Base-by-base conservation (phyloP, 257 asterid genomes). In the Fraxinus americana region DNA sequence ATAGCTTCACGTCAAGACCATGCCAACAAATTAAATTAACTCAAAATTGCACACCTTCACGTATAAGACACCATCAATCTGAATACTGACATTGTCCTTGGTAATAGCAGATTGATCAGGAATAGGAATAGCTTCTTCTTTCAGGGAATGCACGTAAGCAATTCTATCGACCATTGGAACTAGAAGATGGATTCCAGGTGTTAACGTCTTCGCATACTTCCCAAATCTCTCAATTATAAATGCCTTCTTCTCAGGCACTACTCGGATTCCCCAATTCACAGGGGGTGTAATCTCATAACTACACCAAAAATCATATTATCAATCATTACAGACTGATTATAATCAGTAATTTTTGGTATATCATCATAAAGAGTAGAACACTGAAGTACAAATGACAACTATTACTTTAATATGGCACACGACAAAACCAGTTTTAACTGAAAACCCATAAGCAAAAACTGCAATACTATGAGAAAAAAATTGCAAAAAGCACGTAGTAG, bases 201-300 rank as follows among this genome's bases (percentile, higher is more conserved):
- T 87, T 81, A 95, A 77, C 5, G 98, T 93, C 86, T 90, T 95
- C 7, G 25, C 85, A 67, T 91, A 95, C 79, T 75, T 95, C 16
- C 97, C 98, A 14, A 95, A 95, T 45, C 99, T 85, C 91, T 95
- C 99, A 9, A 95, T 45, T 30, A 95, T 96, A 45, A 8, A 91
- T 0, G 99, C 98, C 78, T 87, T 91, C 85, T 84, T 87, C 91
- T 93, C 98, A 1, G 99, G 99, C 76, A 93, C 98, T 67, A 95
- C 88, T 54, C 94, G 89, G 50, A 95, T 32, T 17, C 98, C 97
- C 97, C 96, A 95, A 86, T 93, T 95, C 36, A 85, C 38, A 0
- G 98, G 98, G 0, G 94, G 89, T 1, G 83, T 17, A 29, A 78
- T 76, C 32, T 89, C 97, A 82, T 86, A 90, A 84, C 96, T 91